Evolutionary conservation across 805 yeast species (phyloP), one percentile per base, ranked within the genome.

Genomic region (Kodamaea jinghongensis): DNA sequence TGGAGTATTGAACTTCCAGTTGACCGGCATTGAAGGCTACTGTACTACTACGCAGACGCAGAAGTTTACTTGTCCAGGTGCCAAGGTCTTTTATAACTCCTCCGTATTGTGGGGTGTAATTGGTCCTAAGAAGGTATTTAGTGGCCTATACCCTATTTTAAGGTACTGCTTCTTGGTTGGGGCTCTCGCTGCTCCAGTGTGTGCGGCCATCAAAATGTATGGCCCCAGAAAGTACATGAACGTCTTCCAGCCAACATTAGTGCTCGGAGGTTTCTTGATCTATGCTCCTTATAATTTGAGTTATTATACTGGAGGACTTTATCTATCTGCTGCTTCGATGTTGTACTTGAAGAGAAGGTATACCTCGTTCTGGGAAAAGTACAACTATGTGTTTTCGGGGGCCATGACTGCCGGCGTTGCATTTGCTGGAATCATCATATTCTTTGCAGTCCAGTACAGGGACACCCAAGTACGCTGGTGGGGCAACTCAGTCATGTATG

Each of bases 41-140:
- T 59, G 64, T 44, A 5, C 7, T 1, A 54, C 55, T 4, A 23
- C 31, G 16, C 52, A 58, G 16, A 28, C 17, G 14, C 58, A 59
- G 28, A 54, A 52, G 35, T 59, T 60, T 46, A 43, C 73, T 7
- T 60, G 65, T 43, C 63, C 65, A 23, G 38, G 40, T 17, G 48
- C 62, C 6, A 51, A 42, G 11, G 49, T 52, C 1, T 77, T 74
- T 53, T 79, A 64, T 60, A 67, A 72, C 27, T 76, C 86, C 1
- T 73, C 83, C 1, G 69, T 81, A 17, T 58, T 79, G 34, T 82
- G 86, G 86, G 87, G 86, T 38, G 72, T 60, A 52, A 71, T 82
- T 44, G 56, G 56, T 15, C 56, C 55, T 2, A 57, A 56, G 51
- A 61, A 53, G 41, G 63, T 61, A 3, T 63, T 63, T 39, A 43